Conservation (phyloP, 768 basidiomycete species). For the Xerocomellus intermedius region DNA sequence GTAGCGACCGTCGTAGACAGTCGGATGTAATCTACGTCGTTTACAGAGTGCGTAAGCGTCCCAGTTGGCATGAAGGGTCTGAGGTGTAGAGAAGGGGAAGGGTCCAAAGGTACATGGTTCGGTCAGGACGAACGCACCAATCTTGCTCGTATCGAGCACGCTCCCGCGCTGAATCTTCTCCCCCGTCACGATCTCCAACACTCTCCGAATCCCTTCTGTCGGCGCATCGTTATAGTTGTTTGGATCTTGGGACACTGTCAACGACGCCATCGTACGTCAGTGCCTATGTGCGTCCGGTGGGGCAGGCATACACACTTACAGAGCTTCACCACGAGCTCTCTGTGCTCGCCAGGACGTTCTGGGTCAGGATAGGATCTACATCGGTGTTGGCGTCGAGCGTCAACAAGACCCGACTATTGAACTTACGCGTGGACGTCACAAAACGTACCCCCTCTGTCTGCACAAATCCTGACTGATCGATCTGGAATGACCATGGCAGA, state of each 20-base stretch:
- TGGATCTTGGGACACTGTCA: constrained; percentile 83
- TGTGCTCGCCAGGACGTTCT: constrained; percentile 53
- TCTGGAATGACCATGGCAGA: constrained; percentile 48
- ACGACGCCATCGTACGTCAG: background rate
- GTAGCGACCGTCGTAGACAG: constrained; percentile 95
- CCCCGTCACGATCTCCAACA: constrained; percentile 76
- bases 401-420: background rate
- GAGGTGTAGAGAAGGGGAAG: too few species aligned
- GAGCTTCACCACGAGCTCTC: constrained; percentile 89
- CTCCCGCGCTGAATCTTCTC: constrained; percentile 63
- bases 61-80: background rate
- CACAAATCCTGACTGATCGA: constrained; percentile 79
- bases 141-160: constrained; percentile 73
- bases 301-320: constrained; percentile 41
- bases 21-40: constrained; percentile 74
- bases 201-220: constrained; percentile 87
- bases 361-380: constrained; percentile 73
- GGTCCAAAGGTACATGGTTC: background rate
- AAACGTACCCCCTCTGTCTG: constrained; percentile 90
- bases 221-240: constrained; percentile 89
- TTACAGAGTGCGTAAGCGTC: background rate
- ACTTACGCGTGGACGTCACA: constrained; percentile 84
- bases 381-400: background rate
- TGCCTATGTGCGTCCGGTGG: background rate
- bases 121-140: constrained; percentile 46